A percentile compares a stretch with the other conserved stretches of the same genome.
Conservation (phyloP, 768 basidiomycete species). For the Lactarius evosmus region DNA sequence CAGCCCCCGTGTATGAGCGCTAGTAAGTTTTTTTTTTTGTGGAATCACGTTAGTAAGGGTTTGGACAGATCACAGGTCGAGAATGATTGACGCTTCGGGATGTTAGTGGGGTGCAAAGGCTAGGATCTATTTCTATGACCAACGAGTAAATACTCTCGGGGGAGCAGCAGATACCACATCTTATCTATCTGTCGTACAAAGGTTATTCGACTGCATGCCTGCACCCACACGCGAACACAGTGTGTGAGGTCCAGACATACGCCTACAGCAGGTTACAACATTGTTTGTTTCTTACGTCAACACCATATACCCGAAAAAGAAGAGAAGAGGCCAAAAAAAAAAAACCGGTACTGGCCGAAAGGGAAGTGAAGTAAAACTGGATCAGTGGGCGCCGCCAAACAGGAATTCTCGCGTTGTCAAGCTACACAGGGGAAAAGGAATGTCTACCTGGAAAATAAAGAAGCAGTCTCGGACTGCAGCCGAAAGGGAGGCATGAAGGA, state of each 20-base stretch:
- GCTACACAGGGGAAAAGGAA: neutral
- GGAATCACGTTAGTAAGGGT: neutral
- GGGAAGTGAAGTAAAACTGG: neutral
- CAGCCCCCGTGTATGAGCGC: slow-evolving; percentile 2
- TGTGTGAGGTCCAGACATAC: neutral
- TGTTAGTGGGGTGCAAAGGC: neutral
- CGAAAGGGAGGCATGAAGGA: neutral
- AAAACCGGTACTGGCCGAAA: neutral
- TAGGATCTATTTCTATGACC: neutral
- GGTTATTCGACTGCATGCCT: neutral
- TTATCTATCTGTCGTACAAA: slow-evolving; percentile 3
- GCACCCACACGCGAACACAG: neutral
- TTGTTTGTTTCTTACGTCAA: slow-evolving; percentile 10
- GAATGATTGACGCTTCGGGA: neutral
- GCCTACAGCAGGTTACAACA: neutral
- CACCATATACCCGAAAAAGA: neutral
- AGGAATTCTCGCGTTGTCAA: neutral
- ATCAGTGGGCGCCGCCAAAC: neutral
- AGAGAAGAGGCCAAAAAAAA: neutral
- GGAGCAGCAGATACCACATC: neutral
- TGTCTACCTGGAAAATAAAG: neutral
- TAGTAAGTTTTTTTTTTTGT: no score
- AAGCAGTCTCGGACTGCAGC: neutral
- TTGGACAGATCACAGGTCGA: neutral
- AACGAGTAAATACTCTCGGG: neutral